A percentile compares a stretch with the other conserved stretches of the same genome.
phyloP scores from a whole-genome alignment of 2,329 filamentous ascomycete genomes.

The Rhinocladiella similis region DNA sequence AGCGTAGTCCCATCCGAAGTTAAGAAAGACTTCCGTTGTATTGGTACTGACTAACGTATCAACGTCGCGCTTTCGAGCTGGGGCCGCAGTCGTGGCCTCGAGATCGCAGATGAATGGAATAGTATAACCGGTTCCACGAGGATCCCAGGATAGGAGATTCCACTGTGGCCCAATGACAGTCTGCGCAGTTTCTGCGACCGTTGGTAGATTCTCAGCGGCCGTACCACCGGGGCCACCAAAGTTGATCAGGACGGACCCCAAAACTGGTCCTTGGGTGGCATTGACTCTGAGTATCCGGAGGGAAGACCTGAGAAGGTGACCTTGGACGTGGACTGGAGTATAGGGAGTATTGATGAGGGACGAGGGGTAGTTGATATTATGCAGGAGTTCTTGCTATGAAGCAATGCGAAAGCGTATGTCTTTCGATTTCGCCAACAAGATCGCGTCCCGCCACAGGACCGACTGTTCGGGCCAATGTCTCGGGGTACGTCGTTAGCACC shows the following conservation, averaged over 20 bases:
- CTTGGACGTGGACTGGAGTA: too few relatives aligned
- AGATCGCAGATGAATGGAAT: not conserved
- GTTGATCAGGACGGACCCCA: conserved; percentile 37
- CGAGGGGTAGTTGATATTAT: too few relatives aligned
- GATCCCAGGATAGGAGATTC: conserved; percentile 26
- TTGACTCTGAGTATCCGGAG: conserved; percentile 33
- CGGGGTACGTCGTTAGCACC: too few relatives aligned
- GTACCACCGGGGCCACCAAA: conserved; percentile 39
- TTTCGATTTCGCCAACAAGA: too few relatives aligned
- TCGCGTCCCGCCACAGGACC: too few relatives aligned
- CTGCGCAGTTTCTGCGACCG: not conserved
- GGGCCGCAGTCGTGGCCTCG: not conserved
- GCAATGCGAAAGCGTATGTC: too few relatives aligned
- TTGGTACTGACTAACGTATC: conserved; percentile 8
- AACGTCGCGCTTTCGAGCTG: not conserved
- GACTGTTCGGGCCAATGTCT: too few relatives aligned
- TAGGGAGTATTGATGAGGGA: too few relatives aligned
- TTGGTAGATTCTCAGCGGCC: conserved; percentile 23
- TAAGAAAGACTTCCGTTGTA: conserved; percentile 14
- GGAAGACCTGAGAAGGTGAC: too few relatives aligned
- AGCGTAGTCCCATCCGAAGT: conserved; percentile 20
- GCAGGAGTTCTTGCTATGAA: too few relatives aligned
- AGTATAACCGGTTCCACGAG: conserved; percentile 19
- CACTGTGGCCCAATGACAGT: conserved; percentile 20
- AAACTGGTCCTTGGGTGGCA: conserved; percentile 31